A percentile compares a stretch with the other conserved stretches of the same genome.
phyloP scores from a whole-genome alignment of 1,284 basidiomycete species.

The Naganishia sp. region DNA sequence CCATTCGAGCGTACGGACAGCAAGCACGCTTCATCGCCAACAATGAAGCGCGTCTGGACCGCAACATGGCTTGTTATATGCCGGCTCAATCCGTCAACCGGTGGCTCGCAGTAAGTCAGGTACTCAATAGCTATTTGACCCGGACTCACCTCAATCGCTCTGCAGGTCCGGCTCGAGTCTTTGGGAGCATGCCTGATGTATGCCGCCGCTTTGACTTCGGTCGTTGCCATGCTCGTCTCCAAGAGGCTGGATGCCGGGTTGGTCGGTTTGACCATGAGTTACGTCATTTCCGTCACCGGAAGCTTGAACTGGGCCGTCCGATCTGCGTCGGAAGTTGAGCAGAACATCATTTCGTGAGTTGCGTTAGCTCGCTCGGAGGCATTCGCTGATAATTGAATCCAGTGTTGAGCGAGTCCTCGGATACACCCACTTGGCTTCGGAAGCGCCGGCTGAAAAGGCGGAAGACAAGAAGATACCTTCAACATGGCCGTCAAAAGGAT shows the following conservation, averaged over 20 bases:
- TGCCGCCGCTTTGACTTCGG: conserved; percentile 68
- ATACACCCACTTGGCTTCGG: conserved; percentile 71
- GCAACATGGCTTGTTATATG: conserved; percentile 59
- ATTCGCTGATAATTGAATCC: not conserved
- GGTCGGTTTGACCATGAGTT: conserved; percentile 86
- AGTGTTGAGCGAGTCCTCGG: conserved; percentile 58
- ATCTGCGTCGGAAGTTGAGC: conserved; percentile 86
- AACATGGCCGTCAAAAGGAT: conserved; percentile 75
- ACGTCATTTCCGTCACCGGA: conserved; percentile 77
- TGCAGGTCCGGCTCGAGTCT: conserved; percentile 63
- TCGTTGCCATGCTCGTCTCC: conserved; percentile 70
- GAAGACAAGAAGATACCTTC: conserved; percentile 63
- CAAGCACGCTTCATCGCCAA: conserved; percentile 71
- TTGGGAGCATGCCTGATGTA: conserved; percentile 81
- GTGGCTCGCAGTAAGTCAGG: conserved; percentile 50
- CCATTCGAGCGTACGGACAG: conserved; percentile 72
- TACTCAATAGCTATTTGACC: not conserved
- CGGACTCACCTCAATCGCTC: conserved; percentile 41
- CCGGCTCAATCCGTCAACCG: conserved; percentile 47
- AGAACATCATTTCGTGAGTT: conserved; percentile 78
- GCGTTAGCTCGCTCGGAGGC: too few relatives aligned
- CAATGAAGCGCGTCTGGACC: conserved; percentile 69
- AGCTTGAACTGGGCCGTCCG: conserved; percentile 84
- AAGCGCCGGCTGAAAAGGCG: conserved; percentile 70
- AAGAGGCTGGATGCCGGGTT: conserved; percentile 80